Evolutionary conservation across 1,139 yeast genomes (phyloP), one percentile per base, ranked within the genome.

Genomic region (Candida neerlandica): DNA sequence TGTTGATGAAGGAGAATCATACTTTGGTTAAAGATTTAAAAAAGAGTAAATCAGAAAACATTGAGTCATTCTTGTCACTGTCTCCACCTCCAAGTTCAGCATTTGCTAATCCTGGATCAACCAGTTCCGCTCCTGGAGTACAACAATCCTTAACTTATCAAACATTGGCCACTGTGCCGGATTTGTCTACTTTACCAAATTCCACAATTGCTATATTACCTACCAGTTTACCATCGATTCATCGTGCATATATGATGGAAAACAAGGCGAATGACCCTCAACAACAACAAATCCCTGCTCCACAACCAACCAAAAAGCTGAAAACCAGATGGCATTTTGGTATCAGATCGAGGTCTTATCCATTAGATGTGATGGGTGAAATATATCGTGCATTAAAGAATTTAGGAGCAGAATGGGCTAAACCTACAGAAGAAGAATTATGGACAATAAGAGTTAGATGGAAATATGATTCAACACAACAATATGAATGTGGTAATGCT

Each of bases 301-400:
- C 87, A 19, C 47, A 33, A 26, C 79, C 89, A 10, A 79, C 87
- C 39, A 91, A 91, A 65, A 90, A 89, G 65, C 88, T 94, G 58
- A 94, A 90, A 67, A 90, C 97, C 9, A 84, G 97, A 69, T 94
- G 99, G 99, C 99, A 94, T 74, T 95, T 95, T 65, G 99, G 99
- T 53, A 94, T 94, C 53, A 79, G 99, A 62, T 90, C 97, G 9
- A 80, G 98, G 61, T 90, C 97, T 1, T 94, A 94, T 64, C 99
- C 99, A 34, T 76, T 94, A 57, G 99, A 94, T 66, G 99, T 94
- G 7, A 94, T 94, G 99, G 97, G 98, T 27, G 99, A 95, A 65
- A 92, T 94, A 39, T 94, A 95, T 69, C 79, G 97, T 42, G 99
- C 99, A 0, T 77, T 94, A 61, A 89, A 89, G 69, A 90, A 89